Evolutionary conservation across 139 green algal genomes (phyloP).

Genomic region (Nannochloris sp.): DNA sequence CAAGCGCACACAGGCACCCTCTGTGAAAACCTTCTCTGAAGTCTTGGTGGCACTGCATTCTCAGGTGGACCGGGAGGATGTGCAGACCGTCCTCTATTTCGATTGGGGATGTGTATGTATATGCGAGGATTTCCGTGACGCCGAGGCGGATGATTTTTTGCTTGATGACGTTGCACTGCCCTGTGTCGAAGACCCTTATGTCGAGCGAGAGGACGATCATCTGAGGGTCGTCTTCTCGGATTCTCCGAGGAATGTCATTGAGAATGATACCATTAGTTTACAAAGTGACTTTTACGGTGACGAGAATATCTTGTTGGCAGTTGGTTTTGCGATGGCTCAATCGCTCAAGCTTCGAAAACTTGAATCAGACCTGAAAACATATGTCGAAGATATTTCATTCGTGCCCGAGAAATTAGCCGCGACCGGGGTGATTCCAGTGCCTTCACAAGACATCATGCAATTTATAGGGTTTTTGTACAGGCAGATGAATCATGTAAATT

Average conservation of each 20-base stretch:
- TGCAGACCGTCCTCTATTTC: conserved; percentile 18
- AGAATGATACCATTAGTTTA: conserved; percentile 22
- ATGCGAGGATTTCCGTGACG: conserved; percentile 9
- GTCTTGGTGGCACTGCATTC: conserved; percentile 8
- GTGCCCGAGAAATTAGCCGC: conserved; percentile 38
- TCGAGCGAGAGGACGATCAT: conserved; percentile 1
- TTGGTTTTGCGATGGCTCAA: conserved; percentile 39
- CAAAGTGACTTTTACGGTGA: conserved; percentile 28
- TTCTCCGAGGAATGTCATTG: conserved; percentile 14
- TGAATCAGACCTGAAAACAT: conserved; percentile 54
- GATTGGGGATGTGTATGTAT: conserved; percentile 24
- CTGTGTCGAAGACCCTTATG: conserved; percentile 6
- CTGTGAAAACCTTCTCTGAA: conserved; percentile 22
- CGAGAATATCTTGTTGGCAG: conserved; percentile 42
- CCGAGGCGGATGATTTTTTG: conserved; percentile 12
- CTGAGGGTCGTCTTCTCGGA: conserved; percentile 1
- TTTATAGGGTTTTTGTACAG: conserved; percentile 62
- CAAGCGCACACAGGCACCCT: conserved; percentile 5
- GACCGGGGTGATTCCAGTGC: conserved; percentile 16
- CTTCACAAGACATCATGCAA: conserved; percentile 29
- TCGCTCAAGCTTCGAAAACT: conserved; percentile 68
- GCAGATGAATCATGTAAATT: conserved; percentile 45
- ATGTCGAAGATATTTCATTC: conserved; percentile 50
- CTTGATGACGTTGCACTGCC: conserved; percentile 14
- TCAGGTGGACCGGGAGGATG: background rate